Base-by-base conservation (phyloP, 1,139 yeast genomes). In the Kurtzmaniella natalensis region DNA sequence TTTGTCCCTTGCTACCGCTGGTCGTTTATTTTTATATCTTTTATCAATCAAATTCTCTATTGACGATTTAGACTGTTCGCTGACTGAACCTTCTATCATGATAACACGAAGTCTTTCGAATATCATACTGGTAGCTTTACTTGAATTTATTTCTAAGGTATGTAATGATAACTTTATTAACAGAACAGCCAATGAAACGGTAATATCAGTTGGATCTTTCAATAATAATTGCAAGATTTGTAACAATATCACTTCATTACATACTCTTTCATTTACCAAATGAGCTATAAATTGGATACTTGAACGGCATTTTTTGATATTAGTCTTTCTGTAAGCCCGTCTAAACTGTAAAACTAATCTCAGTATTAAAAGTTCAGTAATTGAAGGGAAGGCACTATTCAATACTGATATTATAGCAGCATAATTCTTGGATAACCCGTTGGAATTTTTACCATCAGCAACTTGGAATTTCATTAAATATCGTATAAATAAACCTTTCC, bases 301-400 rank as follows among this genome's bases (percentile, higher is more conserved):
- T 9, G 71, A 56, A 13, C 60, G 50, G 36, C 80, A 75, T 3
- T 52, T 49, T 0, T 50, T 43, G 38, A 66, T 69, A 47, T 79
- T 72, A 44, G 75, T 70, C 16, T 64, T 53, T 40, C 68, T 60
- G 51, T 66, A 82, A 3, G 72, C 69, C 43, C 71, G 67, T 32
- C 82, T 68, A 54, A 85, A 84, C 38, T 71, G 79, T 3, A 81
- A 49, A 1, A 83, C 59, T 20, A 81, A 57, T 42, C 95, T 62
- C 6, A 67, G 53, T 0, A 70, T 54, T 24, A 85, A 43, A 4
- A 82, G 51, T 37, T 71, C 72, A 2, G 95, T 95, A 17, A 87
- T 59, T 28, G 73, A 73, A 0, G 94, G 94, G 5, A 85, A 52
- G 46, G 81, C 78, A 6, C 82, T 70, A 53, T 85, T 83, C 14